Base-by-base conservation (phyloP, 1,139 yeast genomes). In the Nakaseomyces uthaithaninus region DNA sequence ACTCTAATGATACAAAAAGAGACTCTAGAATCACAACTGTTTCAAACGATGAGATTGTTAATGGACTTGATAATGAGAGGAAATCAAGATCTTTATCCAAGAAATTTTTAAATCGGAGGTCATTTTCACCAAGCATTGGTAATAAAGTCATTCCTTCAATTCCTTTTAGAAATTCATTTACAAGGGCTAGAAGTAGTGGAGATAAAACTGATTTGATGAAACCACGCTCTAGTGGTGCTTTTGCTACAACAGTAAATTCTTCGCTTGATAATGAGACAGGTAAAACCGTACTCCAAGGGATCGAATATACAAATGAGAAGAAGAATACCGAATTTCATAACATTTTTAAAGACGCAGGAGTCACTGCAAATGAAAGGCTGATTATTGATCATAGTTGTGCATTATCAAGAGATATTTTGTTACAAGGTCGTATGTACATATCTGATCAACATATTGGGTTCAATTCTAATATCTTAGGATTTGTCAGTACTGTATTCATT, bases 341-440 rank as follows among this genome's bases (percentile, higher is more conserved):
- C 33, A 55, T 71, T 4, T 82, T 82, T 60, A 75, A 74, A 44
- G 71, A 72, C 35, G 41, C 59, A 4, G 59, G 53, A 4, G 59
- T 81, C 0, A 75, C 80, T 0, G 47, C 62, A 1, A 55, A 55
- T 25, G 93, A 82, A 49, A 62, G 64, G 37, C 65, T 81, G 31
- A 67, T 81, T 38, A 79, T 75, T 38, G 89, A 80, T 49, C 79
- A 68, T 51, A 71, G 80, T 33, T 82, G 91, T 67, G 93, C 93
- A 0, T 65, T 77, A 24, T 75, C 79, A 2, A 76, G 75, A 49
- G 91, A 82, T 54, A 78, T 82, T 22, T 64, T 82, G 36, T 70
- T 80, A 9, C 93, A 82, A 50, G 93, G 93, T 6, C 69, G 78
- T 49, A 62, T 82, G 65, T 81, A 77, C 55, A 63, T 82, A 11